These are phyloP conservation scores for Delonix regia DNA, from an alignment of 306 rosid genomes.

Conservation along the genomic window DNA sequence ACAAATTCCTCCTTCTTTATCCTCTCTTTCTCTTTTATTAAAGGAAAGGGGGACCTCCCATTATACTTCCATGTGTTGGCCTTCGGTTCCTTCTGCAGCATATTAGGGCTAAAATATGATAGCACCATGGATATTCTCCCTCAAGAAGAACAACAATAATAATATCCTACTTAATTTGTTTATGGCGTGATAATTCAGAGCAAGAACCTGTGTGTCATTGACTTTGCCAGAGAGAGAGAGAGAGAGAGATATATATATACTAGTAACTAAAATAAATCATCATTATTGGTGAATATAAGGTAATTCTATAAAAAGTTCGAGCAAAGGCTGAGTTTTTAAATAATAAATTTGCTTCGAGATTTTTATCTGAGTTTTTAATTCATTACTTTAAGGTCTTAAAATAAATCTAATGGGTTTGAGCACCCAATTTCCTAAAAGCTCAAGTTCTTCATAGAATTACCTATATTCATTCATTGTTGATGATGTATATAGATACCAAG, in stretches of 20 bases:
- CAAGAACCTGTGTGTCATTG: constrained; percentile 24
- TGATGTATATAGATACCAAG: not conserved
- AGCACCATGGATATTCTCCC: constrained; percentile 38
- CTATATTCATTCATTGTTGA: not conserved
- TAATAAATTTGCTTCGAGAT: not conserved
- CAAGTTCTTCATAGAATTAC: not conserved
- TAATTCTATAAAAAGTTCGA: not conserved
- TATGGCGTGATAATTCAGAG: constrained; percentile 32
- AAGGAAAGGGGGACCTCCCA: constrained; percentile 48
- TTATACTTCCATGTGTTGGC: constrained; percentile 41
- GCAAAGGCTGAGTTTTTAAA: not conserved
- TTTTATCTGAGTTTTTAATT: not conserved
- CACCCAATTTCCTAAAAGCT: not conserved
- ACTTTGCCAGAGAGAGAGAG: too few relatives aligned
- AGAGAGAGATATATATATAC: too few relatives aligned
- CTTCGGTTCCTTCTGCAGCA: constrained; percentile 38
- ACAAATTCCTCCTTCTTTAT: constrained; percentile 32
- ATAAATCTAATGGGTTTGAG: not conserved
- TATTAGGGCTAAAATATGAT: constrained; percentile 30
- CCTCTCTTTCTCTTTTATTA: constrained; percentile 37
- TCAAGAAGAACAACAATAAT: constrained; percentile 24
- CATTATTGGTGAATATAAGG: not conserved
- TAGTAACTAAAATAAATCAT: not conserved
- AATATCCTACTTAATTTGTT: constrained; percentile 18
- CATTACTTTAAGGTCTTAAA: not conserved